Conservation (phyloP, 495 filamentous ascomycete genomes). For the Aspergillus saccharolyticus region DNA sequence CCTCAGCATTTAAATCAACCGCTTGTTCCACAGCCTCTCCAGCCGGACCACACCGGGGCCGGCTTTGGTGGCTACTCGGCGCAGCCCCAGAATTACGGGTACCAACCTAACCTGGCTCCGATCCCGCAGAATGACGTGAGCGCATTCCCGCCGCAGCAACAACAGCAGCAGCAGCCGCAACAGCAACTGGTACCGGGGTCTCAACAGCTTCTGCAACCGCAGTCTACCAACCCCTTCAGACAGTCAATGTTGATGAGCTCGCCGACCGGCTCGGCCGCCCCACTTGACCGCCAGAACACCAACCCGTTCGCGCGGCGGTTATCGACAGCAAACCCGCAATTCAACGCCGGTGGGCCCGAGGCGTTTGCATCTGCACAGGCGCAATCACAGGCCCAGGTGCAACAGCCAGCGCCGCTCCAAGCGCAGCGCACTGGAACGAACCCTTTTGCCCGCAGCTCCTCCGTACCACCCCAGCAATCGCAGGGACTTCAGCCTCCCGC, state of each 20-base stretch:
- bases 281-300: constrained; percentile 62
- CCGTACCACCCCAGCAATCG: constrained; percentile 32
- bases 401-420: constrained; percentile 34
- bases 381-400: constrained; percentile 39
- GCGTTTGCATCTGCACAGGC: constrained; percentile 33
- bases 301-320: constrained; percentile 74
- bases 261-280: constrained; percentile 40
- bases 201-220: constrained; percentile 44
- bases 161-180: constrained; percentile 25
- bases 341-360: constrained; percentile 25
- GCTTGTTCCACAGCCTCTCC: constrained; percentile 46
- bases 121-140: constrained; percentile 64
- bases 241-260: constrained; percentile 70
- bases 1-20: constrained; percentile 53
- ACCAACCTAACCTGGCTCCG: constrained; percentile 45
- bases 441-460: constrained; percentile 46
- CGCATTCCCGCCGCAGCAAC: constrained; percentile 47
- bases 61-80: constrained; percentile 84
- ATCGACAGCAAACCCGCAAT: constrained; percentile 41
- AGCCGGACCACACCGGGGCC: constrained; percentile 64
- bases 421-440: constrained; percentile 47
- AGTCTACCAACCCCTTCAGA: constrained; percentile 81
- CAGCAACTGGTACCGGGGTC: constrained; percentile 24
- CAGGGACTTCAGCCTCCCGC: constrained; percentile 33
- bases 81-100: constrained; percentile 52